These are phyloP conservation scores for Aspergillus sp. DNA, from an alignment of 2,329 filamentous ascomycete species.

Conservation along the genomic window DNA sequence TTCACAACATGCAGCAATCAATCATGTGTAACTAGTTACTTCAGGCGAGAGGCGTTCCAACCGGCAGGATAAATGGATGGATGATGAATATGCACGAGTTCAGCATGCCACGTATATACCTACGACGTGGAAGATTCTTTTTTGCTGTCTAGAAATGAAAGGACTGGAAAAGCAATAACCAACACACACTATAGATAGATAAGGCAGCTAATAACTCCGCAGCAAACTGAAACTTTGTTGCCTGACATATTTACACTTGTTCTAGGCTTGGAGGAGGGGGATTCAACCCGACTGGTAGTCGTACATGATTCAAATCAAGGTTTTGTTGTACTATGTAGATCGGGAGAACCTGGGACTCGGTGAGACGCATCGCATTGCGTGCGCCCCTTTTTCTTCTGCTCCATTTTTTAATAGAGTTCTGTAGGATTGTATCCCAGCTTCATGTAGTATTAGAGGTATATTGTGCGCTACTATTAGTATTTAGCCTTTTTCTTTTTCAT, in stretches of 20 bases:
- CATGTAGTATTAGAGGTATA: too few species aligned
- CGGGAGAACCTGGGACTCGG: background rate
- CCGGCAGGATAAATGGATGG: background rate
- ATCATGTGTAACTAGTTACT: too few species aligned
- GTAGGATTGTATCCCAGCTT: background rate
- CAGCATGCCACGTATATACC: background rate
- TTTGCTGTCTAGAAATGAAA: background rate
- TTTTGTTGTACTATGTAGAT: background rate
- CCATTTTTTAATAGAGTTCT: background rate
- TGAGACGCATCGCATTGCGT: background rate
- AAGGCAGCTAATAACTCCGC: background rate
- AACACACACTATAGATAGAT: background rate
- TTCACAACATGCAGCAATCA: background rate
- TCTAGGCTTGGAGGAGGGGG: background rate
- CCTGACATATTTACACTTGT: background rate
- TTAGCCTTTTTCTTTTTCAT: background rate
- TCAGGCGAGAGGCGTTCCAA: slow-evolving; percentile 2
- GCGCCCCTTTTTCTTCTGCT: background rate
- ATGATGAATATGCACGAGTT: background rate
- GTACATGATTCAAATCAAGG: background rate
- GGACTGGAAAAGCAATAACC: background rate
- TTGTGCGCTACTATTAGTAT: too few species aligned
- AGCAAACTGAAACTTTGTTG: background rate
- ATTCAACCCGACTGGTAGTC: background rate
- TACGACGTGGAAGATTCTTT: background rate